A percentile compares a stretch with the other conserved stretches of the same genome.
phyloP scores from a whole-genome alignment of 2,329 filamentous ascomycete species.

The Pseudogymnoascus sp. region DNA sequence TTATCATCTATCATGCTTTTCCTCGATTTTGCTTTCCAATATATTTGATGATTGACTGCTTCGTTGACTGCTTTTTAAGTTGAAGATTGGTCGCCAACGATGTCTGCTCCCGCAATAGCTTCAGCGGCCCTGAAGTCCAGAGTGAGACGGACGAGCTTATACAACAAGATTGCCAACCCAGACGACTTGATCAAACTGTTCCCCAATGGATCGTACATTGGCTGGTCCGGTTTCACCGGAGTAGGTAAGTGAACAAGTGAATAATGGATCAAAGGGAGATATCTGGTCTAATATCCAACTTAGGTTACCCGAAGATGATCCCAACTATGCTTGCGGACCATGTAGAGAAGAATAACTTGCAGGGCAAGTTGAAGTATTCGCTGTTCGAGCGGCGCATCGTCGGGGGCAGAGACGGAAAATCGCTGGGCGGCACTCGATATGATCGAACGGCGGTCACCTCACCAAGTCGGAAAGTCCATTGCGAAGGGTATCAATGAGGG shows the following conservation, averaged over 20 bases:
- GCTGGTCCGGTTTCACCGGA: constrained; percentile 87
- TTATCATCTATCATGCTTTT: constrained; percentile 6
- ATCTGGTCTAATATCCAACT: neutral
- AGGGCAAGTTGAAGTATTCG: constrained; percentile 78
- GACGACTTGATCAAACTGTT: constrained; percentile 77
- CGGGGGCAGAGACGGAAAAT: constrained; percentile 80
- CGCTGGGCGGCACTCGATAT: constrained; percentile 84
- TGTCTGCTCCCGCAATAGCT: constrained; percentile 16
- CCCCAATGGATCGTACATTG: constrained; percentile 78
- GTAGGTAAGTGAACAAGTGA: constrained; percentile 45
- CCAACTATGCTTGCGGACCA: constrained; percentile 80
- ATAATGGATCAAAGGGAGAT: neutral
- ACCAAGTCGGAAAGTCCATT: constrained; percentile 87
- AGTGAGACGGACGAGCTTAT: constrained; percentile 66
- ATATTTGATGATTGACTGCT: neutral
- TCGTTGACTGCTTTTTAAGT: neutral
- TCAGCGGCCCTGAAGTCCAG: constrained; percentile 62
- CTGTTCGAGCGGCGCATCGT: constrained; percentile 87
- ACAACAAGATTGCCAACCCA: constrained; percentile 72
- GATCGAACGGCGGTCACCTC: constrained; percentile 78
- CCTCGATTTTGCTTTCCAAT: neutral
- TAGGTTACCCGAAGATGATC: constrained; percentile 40
- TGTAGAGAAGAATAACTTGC: constrained; percentile 77
- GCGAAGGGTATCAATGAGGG: constrained; percentile 86
- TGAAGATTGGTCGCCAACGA: neutral